Conservation (phyloP, 768 basidiomycete species). For the Mrakia frigida region DNA sequence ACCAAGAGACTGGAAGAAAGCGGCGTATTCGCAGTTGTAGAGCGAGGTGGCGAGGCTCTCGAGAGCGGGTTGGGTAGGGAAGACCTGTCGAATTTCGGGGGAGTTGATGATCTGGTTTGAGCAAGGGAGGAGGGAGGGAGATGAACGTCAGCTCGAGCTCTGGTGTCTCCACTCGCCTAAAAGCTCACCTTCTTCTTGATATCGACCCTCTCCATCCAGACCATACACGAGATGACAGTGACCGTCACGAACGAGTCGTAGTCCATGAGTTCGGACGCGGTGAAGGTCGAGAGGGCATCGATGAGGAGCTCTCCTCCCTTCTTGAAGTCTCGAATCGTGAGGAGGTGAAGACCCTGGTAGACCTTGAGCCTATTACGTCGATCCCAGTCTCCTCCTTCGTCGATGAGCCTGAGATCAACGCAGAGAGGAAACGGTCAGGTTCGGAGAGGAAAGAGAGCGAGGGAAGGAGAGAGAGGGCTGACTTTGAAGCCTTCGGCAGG, state of each 20-base stretch:
- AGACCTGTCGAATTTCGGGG: constrained; percentile 78
- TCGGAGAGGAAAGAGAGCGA: background rate
- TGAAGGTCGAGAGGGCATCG: constrained; percentile 90
- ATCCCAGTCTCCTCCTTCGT: constrained; percentile 98
- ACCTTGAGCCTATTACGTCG: constrained; percentile 93
- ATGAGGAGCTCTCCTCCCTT: constrained; percentile 76
- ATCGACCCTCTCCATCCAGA: constrained; percentile 73
- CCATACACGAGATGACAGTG: constrained; percentile 70
- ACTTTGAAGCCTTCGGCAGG: constrained; percentile 77
- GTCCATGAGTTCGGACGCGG: constrained; percentile 77
- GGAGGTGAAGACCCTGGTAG: constrained; percentile 76
- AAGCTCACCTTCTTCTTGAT: constrained; percentile 76
- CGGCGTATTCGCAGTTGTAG: constrained; percentile 89
- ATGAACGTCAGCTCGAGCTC: background rate
- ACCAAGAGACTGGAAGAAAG: constrained; percentile 89
- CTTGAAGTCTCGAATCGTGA: constrained; percentile 88
- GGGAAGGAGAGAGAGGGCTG: constrained; percentile 40
- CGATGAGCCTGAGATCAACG: constrained; percentile 66
- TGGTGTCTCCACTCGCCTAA: background rate
- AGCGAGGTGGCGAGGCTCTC: constrained; percentile 78
- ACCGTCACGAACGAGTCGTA: constrained; percentile 88
- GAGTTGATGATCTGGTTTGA: constrained; percentile 72
- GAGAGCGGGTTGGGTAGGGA: constrained; percentile 76
- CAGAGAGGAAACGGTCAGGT: constrained; percentile 7
- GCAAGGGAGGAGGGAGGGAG: background rate